Evolutionary conservation across 371 early-diverging fungal species (phyloP).

Genomic region (Thermomucor indicae-seudaticae): DNA sequence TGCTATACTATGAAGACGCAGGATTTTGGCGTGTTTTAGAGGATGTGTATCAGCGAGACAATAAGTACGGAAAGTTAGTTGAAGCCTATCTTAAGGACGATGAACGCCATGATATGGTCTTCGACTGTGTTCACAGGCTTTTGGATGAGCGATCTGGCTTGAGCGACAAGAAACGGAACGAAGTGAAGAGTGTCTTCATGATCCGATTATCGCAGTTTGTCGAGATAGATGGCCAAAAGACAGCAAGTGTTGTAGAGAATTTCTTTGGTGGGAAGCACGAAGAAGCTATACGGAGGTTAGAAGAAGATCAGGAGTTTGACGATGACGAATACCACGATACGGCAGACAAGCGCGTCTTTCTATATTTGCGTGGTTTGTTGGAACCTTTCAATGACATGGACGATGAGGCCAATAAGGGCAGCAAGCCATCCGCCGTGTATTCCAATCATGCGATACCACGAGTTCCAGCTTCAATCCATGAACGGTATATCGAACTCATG

Average conservation of each 20-base stretch:
- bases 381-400: slow-evolving; percentile 33
- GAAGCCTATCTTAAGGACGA: slow-evolving; percentile 69
- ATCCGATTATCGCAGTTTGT: slow-evolving; percentile 63
- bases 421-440: neutral
- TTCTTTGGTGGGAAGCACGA: slow-evolving; percentile 64
- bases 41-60: slow-evolving; percentile 55
- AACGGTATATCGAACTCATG: slow-evolving; percentile 67
- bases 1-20: slow-evolving; percentile 58
- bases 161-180: slow-evolving; percentile 49
- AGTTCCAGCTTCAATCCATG: slow-evolving; percentile 39
- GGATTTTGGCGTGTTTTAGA: slow-evolving; percentile 75
- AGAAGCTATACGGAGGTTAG: slow-evolving; percentile 51
- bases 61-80: slow-evolving; percentile 62
- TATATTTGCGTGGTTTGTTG: slow-evolving; percentile 65
- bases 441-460: neutral
- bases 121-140: slow-evolving; percentile 55
- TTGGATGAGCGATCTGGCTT: slow-evolving; percentile 43
- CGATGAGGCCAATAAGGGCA: neutral
- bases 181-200: slow-evolving; percentile 59
- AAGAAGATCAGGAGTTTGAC: slow-evolving; percentile 48
- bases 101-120: slow-evolving; percentile 48
- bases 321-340: slow-evolving; percentile 38
- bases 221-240: slow-evolving; percentile 63
- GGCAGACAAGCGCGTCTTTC: slow-evolving; percentile 53
- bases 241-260: slow-evolving; percentile 53